Evolutionary conservation across 2,329 filamentous ascomycete species (phyloP).

Genomic region (Didymella arachidicola): DNA sequence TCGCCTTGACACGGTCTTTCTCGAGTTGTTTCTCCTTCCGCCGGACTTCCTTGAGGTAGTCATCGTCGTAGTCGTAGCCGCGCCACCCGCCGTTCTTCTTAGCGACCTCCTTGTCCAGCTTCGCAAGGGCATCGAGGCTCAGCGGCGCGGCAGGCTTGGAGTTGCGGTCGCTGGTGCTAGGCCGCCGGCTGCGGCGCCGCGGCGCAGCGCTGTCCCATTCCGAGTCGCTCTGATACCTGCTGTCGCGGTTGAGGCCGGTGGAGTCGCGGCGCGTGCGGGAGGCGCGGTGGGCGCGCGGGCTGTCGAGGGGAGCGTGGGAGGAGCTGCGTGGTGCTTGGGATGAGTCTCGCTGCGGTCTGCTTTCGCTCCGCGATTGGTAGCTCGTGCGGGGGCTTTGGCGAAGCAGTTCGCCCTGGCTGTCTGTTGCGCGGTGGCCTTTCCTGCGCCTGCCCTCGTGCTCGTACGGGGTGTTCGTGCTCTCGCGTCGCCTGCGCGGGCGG

Average conservation of each 20-base stretch:
- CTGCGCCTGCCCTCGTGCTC: conserved; percentile 42
- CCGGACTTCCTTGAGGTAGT: conserved; percentile 49
- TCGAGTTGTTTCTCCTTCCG: conserved; percentile 47
- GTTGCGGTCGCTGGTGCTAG: conserved; percentile 40
- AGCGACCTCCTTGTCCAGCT: conserved; percentile 69
- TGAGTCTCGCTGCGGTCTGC: background rate
- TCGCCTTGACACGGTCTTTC: conserved; percentile 45
- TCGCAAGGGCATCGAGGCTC: conserved; percentile 68
- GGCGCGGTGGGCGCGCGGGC: conserved; percentile 8
- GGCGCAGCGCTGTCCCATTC: conserved; percentile 41
- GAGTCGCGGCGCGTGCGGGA: conserved; percentile 17
- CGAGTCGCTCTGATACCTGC: conserved; percentile 37
- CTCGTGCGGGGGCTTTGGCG: conserved; percentile 9
- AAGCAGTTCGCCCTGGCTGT: conserved; percentile 50
- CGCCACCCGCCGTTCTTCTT: conserved; percentile 56
- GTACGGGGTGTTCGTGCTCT: conserved; percentile 26
- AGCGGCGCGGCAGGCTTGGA: conserved; percentile 46
- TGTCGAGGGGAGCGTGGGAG: conserved; percentile 12
- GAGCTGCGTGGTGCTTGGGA: conserved; percentile 8
- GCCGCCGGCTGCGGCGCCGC: conserved; percentile 31
- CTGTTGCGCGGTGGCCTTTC: conserved; percentile 50
- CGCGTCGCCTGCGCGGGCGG: conserved; percentile 30
- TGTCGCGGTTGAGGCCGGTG: conserved; percentile 6
- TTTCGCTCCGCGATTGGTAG: background rate
- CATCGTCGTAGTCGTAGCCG: conserved; percentile 52